Percentiles rank a stretch among this genome's conserved stretches.
phyloP scores from a whole-genome alignment of 768 basidiomycete genomes.

The Pleurotus sapidus region DNA sequence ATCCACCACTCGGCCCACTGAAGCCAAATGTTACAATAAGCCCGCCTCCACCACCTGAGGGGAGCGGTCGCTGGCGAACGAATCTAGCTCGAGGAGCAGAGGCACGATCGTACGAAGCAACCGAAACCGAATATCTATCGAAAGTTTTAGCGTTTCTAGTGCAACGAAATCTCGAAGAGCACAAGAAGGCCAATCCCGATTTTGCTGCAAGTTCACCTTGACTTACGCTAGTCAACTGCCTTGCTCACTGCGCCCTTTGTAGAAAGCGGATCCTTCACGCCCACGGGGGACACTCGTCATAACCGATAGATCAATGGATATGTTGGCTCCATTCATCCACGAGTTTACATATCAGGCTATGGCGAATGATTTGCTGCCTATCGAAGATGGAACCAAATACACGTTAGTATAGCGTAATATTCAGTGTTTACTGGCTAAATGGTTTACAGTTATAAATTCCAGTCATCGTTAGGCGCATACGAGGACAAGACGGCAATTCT shows the following conservation, averaged over 20 bases:
- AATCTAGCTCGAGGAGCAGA: slow-evolving; percentile 74
- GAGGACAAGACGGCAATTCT: slow-evolving; percentile 88
- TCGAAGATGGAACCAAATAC: slow-evolving; percentile 84
- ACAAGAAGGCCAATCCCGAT: slow-evolving; percentile 82
- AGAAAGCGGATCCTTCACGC: slow-evolving; percentile 61
- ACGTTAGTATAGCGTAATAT: slow-evolving; percentile 43
- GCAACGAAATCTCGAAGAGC: slow-evolving; percentile 80
- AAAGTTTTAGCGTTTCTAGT: slow-evolving; percentile 85
- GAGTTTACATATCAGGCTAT: slow-evolving; percentile 99
- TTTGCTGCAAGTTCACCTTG: slow-evolving; percentile 68
- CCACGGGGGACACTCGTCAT: slow-evolving; percentile 83
- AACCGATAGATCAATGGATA: slow-evolving; percentile 97
- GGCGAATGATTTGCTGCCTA: slow-evolving; percentile 90
- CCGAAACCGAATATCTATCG: slow-evolving; percentile 73
- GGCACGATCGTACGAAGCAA: slow-evolving; percentile 65
- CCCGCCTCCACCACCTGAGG: slow-evolving; percentile 63
- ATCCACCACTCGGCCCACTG: slow-evolving; percentile 82
- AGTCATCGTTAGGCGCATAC: slow-evolving; percentile 77
- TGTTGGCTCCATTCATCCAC: slow-evolving; percentile 85
- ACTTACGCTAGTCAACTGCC: background rate
- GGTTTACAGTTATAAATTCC: slow-evolving; percentile 82
- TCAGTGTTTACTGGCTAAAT: background rate
- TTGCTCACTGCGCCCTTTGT: slow-evolving; percentile 5
- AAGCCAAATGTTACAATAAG: slow-evolving; percentile 64
- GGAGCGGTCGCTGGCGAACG: slow-evolving; percentile 72